Percentiles rank a stretch among this genome's conserved stretches.
Conservation (phyloP, 768 basidiomycete genomes). For the Gyrodon lividus region DNA sequence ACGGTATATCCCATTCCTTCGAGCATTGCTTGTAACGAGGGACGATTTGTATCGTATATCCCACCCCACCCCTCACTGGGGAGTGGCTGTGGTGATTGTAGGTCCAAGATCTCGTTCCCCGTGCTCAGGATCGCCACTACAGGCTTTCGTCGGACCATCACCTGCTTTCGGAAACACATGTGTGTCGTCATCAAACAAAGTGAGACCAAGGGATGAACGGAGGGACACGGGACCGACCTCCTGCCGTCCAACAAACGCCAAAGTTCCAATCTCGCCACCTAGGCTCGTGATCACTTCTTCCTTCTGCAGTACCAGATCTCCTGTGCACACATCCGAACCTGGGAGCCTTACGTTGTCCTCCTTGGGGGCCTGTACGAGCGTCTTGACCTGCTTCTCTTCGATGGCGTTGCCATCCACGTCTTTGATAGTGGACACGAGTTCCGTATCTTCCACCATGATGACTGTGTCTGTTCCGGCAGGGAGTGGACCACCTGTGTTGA, state of each 20-base stretch:
- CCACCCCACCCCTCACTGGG: slow-evolving; percentile 57
- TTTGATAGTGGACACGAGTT: slow-evolving; percentile 54
- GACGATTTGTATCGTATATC: slow-evolving; percentile 85
- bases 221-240: slow-evolving; percentile 44
- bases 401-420: slow-evolving; percentile 39
- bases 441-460: slow-evolving; percentile 93
- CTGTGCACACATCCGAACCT: slow-evolving; percentile 70
- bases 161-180: slow-evolving; percentile 39
- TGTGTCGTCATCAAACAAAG: neutral
- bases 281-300: slow-evolving; percentile 59
- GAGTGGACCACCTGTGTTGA: slow-evolving; percentile 85
- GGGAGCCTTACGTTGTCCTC: slow-evolving; percentile 74
- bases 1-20: slow-evolving; percentile 75
- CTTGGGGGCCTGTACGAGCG: slow-evolving; percentile 54
- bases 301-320: slow-evolving; percentile 62
- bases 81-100: slow-evolving; percentile 43
- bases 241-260: slow-evolving; percentile 74
- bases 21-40: slow-evolving; percentile 68
- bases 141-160: slow-evolving; percentile 68
- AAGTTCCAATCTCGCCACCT: slow-evolving; percentile 83
- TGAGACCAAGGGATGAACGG: neutral
- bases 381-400: slow-evolving; percentile 74
- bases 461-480: slow-evolving; percentile 75
- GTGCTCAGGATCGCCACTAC: slow-evolving; percentile 81
- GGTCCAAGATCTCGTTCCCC: slow-evolving; percentile 76